Conservation (phyloP, 495 filamentous ascomycete genomes). For the Podospora pseudocomata region DNA sequence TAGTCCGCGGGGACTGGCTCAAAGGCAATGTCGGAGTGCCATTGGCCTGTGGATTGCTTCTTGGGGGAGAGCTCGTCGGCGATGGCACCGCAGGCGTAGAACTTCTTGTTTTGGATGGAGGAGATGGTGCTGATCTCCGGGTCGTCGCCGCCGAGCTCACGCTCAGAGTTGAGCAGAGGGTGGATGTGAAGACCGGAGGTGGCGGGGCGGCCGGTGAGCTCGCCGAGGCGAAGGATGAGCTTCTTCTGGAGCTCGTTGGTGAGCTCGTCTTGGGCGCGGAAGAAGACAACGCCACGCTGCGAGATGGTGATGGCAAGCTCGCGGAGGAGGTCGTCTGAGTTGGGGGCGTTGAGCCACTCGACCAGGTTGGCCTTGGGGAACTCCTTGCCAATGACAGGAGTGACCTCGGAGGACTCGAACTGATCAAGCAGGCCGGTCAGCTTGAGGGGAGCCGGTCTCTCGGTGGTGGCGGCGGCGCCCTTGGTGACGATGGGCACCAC, state of each 20-base stretch:
- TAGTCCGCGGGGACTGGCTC: constrained; percentile 64
- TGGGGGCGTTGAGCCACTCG: constrained; percentile 59
- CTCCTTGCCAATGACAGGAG: constrained; percentile 66
- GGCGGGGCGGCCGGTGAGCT: constrained; percentile 59
- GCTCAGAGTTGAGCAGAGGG: constrained; percentile 59
- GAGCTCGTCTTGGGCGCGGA: constrained; percentile 62
- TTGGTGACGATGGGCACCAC: constrained; percentile 21
- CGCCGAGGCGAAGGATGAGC: constrained; percentile 59
- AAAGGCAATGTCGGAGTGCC: constrained; percentile 66
- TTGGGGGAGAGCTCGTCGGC: constrained; percentile 26
- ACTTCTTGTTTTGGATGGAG: constrained; percentile 53
- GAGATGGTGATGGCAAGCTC: constrained; percentile 74
- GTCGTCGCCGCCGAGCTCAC: constrained; percentile 59
- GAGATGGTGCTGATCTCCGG: constrained; percentile 70
- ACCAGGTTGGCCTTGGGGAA: constrained; percentile 58
- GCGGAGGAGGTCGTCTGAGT: constrained; percentile 62
- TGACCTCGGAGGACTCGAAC: constrained; percentile 61
- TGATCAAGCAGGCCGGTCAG: constrained; percentile 53
- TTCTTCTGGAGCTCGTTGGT: constrained; percentile 53
- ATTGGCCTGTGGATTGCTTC: constrained; percentile 43
- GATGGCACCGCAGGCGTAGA: constrained; percentile 38
- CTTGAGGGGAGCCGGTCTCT: constrained; percentile 43
- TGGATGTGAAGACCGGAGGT: constrained; percentile 67
- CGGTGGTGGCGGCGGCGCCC: neutral
- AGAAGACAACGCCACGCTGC: constrained; percentile 76